A percentile compares a stretch with the other conserved stretches of the same genome.
These are phyloP conservation scores for Hibiscus tridactylites DNA, from an alignment of 345 rosid species.

Conservation along the genomic window DNA sequence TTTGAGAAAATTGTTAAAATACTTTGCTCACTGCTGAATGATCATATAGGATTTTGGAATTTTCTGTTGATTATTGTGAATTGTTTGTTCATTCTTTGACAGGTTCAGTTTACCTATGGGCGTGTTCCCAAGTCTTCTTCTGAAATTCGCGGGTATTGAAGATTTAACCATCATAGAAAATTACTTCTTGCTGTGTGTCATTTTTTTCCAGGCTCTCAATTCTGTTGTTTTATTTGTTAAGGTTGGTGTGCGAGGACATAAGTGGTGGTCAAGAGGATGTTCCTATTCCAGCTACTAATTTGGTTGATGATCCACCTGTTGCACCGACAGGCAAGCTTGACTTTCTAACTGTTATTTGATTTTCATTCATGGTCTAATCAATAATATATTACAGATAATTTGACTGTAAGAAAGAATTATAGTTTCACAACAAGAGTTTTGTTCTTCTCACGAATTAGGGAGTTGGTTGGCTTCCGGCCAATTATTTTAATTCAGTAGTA, in stretches of 20 bases:
- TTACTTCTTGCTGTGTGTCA: background rate
- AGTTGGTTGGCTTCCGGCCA: background rate
- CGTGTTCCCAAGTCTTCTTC: slow-evolving; percentile 62
- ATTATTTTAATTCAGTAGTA: background rate
- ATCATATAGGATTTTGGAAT: background rate
- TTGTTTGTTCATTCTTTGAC: slow-evolving; percentile 16
- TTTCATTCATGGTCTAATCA: background rate
- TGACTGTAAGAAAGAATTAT: background rate
- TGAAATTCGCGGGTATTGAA: slow-evolving; percentile 77
- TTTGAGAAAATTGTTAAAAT: background rate
- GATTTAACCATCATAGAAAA: background rate
- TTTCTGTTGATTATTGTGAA: background rate
- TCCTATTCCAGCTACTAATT: slow-evolving; percentile 83
- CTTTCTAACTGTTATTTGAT: background rate
- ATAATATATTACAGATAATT: background rate
- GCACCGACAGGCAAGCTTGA: slow-evolving; percentile 58
- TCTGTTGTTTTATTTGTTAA: slow-evolving; percentile 24
- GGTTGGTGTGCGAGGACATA: slow-evolving; percentile 84
- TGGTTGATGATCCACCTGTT: slow-evolving; percentile 80
- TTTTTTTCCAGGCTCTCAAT: background rate
- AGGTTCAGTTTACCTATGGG: slow-evolving; percentile 71
- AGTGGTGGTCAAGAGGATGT: slow-evolving; percentile 52
- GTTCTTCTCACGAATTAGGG: background rate
- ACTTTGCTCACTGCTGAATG: background rate
- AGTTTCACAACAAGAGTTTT: background rate